Evolutionary conservation across 78 protist species (phyloP).

Genomic region (Monocercomonoides exilis): DNA sequence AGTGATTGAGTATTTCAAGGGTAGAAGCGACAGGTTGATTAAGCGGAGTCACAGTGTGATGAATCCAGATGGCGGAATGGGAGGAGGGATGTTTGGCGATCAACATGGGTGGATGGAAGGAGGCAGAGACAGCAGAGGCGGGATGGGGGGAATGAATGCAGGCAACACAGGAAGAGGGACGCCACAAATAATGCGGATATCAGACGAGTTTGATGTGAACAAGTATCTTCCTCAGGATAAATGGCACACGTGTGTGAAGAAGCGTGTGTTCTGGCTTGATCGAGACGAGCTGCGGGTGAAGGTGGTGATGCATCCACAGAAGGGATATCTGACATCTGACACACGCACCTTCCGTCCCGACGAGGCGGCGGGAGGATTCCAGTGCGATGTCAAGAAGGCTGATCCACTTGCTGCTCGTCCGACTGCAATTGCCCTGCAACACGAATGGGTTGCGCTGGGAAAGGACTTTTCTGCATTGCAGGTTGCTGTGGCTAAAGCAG

Average conservation of each 20-base stretch:
- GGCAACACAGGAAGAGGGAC: no score
- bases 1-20: neutral
- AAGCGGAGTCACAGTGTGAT: neutral
- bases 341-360: neutral
- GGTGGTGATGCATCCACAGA: neutral
- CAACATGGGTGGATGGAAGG: no score
- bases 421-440: neutral
- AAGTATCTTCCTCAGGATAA: neutral
- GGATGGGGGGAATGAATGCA: no score
- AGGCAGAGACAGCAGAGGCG: no score
- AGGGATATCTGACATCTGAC: neutral
- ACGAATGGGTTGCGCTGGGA: neutral
- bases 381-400: neutral
- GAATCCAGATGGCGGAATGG: no score
- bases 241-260: neutral
- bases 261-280: neutral
- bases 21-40: neutral
- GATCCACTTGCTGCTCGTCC: neutral
- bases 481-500: neutral
- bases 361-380: neutral
- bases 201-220: neutral
- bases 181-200: no score
- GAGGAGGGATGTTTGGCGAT: no score
- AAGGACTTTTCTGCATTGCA: neutral
- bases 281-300: neutral